phyloP scores from a whole-genome alignment of 176 grass and related monocot genomes.

The Zoysia japonica region DNA sequence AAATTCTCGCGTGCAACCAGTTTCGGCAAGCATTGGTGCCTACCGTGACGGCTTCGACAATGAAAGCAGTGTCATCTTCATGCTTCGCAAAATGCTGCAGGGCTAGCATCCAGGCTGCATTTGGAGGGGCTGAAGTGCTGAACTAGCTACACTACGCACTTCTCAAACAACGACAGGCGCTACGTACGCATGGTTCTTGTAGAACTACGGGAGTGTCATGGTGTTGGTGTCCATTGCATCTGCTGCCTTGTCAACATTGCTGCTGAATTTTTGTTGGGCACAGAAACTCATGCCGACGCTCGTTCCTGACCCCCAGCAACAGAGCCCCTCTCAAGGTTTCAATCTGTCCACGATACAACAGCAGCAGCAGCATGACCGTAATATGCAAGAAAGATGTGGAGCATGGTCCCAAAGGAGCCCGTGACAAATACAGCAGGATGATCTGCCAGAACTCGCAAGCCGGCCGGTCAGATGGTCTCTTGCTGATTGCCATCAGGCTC shows the following conservation, averaged over 20 bases:
- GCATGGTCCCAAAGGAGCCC: not conserved
- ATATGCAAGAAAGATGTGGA: not conserved
- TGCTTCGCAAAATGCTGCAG: no score
- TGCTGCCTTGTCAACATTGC: not conserved
- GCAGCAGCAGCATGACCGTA: no score
- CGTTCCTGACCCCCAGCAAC: not conserved
- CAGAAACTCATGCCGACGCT: not conserved
- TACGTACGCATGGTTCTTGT: not conserved
- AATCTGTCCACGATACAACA: not conserved
- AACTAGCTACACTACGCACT: no score
- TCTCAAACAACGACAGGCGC: not conserved
- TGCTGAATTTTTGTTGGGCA: not conserved
- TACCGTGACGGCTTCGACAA: no score
- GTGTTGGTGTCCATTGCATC: not conserved
- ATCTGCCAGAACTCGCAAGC: not conserved
- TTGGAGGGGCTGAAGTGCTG: no score
- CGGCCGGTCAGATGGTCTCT: not conserved
- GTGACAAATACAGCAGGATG: not conserved
- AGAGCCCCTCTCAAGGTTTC: not conserved
- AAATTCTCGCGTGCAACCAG: no score
- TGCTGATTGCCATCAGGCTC: not conserved
- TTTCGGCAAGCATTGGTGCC: no score
- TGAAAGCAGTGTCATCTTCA: no score
- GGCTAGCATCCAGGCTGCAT: no score
- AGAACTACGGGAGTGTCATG: not conserved